Evolutionary conservation across 768 basidiomycete genomes (phyloP).

Genomic region (Termitomyces sp.): DNA sequence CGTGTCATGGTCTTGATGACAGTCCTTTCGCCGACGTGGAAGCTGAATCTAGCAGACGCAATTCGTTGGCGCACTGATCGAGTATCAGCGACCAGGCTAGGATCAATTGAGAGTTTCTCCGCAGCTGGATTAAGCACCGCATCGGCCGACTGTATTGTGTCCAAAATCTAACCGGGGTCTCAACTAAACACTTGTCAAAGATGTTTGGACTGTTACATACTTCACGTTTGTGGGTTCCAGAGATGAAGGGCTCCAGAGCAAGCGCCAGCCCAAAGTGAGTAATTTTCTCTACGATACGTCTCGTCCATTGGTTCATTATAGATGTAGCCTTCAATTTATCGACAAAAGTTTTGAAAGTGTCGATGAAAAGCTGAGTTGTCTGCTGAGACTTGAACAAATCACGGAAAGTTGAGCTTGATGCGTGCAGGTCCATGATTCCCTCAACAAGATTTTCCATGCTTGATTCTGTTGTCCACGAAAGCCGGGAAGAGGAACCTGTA

Average conservation of each 20-base stretch:
- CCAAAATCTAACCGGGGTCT: constrained; percentile 44
- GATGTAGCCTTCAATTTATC: constrained; percentile 32
- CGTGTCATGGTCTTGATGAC: constrained; percentile 60
- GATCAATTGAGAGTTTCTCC: constrained; percentile 49
- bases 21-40: constrained; percentile 60
- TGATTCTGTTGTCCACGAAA: constrained; percentile 28
- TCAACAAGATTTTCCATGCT: constrained; percentile 63
- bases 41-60: constrained; percentile 54
- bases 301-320: constrained; percentile 38
- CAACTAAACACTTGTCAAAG: background rate
- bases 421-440: constrained; percentile 67
- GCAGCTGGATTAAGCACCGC: constrained; percentile 45
- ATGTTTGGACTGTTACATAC: constrained; percentile 30
- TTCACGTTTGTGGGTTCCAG: constrained; percentile 69
- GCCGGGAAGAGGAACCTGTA: constrained; percentile 15
- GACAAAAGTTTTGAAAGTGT: constrained; percentile 58
- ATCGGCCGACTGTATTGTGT: constrained; percentile 53
- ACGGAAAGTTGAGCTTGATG: constrained; percentile 61
- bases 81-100: constrained; percentile 46
- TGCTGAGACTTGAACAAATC: constrained; percentile 72
- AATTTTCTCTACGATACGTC: constrained; percentile 66
- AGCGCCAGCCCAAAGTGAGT: constrained; percentile 67
- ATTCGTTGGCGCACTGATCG: constrained; percentile 50
- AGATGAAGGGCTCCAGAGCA: constrained; percentile 59
- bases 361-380: constrained; percentile 63